Base-by-base conservation (phyloP, 345 rosid species). In the Eucalyptus fibrosa region DNA sequence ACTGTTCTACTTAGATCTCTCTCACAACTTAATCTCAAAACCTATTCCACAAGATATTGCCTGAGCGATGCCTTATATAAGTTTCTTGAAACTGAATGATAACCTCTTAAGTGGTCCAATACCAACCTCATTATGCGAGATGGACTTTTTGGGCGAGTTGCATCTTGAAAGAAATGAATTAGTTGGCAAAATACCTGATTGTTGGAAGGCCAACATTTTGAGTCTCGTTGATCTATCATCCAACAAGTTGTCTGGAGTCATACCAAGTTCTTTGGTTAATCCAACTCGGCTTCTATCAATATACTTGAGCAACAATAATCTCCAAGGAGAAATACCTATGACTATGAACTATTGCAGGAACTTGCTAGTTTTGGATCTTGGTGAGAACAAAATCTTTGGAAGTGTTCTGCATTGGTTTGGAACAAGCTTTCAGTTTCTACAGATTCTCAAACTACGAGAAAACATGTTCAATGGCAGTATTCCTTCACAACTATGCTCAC, bases 21-120 rank as follows among this genome's bases (percentile, higher is more conserved):
- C 67, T 23, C 15, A 72, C n/a, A 87, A 60, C 72, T 65, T n/a
- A 59, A 42, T 60, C 11, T 11, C 47, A 30, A 80, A 14, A 19
- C 17, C 44, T n/a, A 42, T 55, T 53, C 50, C 21, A 4, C 49
- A 18, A 55, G 72, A 59, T 59, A 37, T 87, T 26, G 21, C 15
- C n/a, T 2, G 0, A 2, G 10, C 1, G 4, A 4, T 62, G n/a
- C 34, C 32, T 6, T 5, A 40, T 40, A 40, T 3, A 1, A 0
- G 1, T 51, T 47, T 0, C 32, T 24, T 88, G 87, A 44, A 2
- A 13, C 5, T 82, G 47, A 53, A 81, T 37, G 49, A 59, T 23
- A 82, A 88, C 17, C 51, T 7, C 10, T 80, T 88, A 37, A 51
- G 65, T 1, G 80, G 55, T 55, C 28, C 87, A 42, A 26, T 88